Conservation (phyloP, 768 basidiomycete genomes). For the Cystobasidium ongulense region DNA sequence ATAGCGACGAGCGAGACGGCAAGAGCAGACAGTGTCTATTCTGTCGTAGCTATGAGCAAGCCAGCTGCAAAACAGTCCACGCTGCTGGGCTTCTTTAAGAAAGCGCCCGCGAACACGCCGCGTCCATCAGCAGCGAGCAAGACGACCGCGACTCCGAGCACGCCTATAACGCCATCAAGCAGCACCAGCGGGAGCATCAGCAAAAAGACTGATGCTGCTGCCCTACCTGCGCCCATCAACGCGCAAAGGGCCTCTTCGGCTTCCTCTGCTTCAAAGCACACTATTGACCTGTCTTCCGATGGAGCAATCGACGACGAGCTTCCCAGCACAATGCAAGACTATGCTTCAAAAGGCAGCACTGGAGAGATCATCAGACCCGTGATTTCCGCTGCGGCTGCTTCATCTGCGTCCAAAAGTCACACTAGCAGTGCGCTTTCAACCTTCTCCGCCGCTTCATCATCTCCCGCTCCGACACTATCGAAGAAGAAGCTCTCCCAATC, state of each 20-base stretch:
- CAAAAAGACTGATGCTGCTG: neutral
- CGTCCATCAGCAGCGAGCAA: neutral
- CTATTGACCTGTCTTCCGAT: slow-evolving; percentile 22
- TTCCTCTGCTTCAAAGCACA: neutral
- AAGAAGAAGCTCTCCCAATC: neutral
- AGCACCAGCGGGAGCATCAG: neutral
- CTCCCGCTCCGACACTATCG: neutral
- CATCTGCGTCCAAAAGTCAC: neutral
- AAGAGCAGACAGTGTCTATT: neutral
- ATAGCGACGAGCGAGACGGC: too few species aligned
- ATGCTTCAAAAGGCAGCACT: slow-evolving; percentile 1
- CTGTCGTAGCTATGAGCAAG: neutral
- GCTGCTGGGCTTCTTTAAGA: slow-evolving; percentile 28
- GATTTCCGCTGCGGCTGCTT: neutral
- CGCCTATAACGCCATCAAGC: slow-evolving; percentile 1
- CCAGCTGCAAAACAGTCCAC: slow-evolving; percentile 17
- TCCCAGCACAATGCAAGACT: neutral
- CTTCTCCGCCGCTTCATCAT: neutral
- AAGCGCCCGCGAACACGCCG: slow-evolving; percentile 7
- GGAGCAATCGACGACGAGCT: neutral
- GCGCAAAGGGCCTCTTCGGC: neutral
- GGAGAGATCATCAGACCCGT: neutral
- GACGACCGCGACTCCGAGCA: neutral
- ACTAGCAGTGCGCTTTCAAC: neutral
- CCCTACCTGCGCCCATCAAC: neutral